Conservation (phyloP, 805 yeast species). For the Candida anglica region DNA sequence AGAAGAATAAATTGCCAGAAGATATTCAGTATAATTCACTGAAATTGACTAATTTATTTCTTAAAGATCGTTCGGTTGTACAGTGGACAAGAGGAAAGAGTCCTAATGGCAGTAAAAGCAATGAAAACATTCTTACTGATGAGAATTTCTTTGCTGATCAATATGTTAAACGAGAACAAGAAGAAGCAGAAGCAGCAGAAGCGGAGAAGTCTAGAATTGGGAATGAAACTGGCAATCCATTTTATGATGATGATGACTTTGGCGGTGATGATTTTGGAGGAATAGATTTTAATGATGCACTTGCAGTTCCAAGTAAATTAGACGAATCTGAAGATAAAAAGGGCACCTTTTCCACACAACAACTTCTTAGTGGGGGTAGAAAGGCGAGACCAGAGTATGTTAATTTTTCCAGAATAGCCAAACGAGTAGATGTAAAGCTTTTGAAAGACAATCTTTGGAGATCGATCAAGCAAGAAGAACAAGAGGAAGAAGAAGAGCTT, state of each 20-base stretch:
- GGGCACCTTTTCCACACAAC: slow-evolving; percentile 10
- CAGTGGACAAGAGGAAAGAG: slow-evolving; percentile 10
- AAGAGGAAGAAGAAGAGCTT: slow-evolving; percentile 21
- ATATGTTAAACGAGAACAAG: slow-evolving; percentile 42
- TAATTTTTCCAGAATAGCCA: slow-evolving; percentile 39
- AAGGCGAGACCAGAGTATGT: slow-evolving; percentile 35
- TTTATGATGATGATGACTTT: slow-evolving; percentile 30
- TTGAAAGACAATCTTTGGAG: slow-evolving; percentile 40
- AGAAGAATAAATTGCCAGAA: slow-evolving; percentile 59
- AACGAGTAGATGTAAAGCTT: slow-evolving; percentile 36
- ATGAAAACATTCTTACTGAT: slow-evolving; percentile 55
- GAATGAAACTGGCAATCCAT: slow-evolving; percentile 6
- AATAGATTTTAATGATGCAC: slow-evolving; percentile 42
- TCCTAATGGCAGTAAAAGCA: too few species aligned
- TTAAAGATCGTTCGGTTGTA: slow-evolving; percentile 46
- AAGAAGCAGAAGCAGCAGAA: slow-evolving; percentile 34
- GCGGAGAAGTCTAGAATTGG: background rate
- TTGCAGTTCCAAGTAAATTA: slow-evolving; percentile 20
- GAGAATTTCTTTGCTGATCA: slow-evolving; percentile 71
- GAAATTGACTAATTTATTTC: slow-evolving; percentile 60
- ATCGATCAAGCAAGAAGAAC: slow-evolving; percentile 22
- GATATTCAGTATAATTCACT: slow-evolving; percentile 71
- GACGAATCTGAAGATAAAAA: slow-evolving; percentile 10
- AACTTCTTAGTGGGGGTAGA: slow-evolving; percentile 16
- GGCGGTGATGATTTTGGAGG: slow-evolving; percentile 34